Conservation (phyloP, 192 early-diverging fungal species). For the Coemansia furcata region DNA sequence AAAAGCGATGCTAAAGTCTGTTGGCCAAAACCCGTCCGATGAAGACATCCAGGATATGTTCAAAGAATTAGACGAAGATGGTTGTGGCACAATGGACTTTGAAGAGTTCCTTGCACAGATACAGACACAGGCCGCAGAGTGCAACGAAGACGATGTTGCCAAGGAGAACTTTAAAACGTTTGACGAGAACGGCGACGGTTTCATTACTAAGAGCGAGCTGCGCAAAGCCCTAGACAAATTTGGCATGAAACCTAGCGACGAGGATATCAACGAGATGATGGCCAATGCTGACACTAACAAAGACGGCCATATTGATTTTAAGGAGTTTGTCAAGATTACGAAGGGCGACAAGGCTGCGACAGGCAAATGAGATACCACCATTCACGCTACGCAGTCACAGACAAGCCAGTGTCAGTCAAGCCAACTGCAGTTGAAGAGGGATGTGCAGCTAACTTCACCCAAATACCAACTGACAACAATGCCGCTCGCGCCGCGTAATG, state of each 20-base stretch:
- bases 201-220: constrained; percentile 48
- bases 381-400: too few species aligned
- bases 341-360: neutral
- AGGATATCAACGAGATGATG: constrained; percentile 81
- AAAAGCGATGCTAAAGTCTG: constrained; percentile 12
- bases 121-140: neutral
- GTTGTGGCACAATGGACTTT: constrained; percentile 65
- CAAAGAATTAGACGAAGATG: constrained; percentile 65
- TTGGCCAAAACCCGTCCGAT: constrained; percentile 62
- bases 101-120: constrained; percentile 61
- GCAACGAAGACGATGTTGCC: constrained; percentile 19
- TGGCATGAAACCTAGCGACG: constrained; percentile 66
- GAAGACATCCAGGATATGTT: constrained; percentile 71
- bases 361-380: neutral
- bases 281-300: constrained; percentile 70
- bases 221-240: constrained; percentile 44
- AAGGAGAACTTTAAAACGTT: constrained; percentile 48
- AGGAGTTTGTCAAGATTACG: constrained; percentile 65
- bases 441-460: neutral
- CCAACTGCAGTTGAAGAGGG: neutral
- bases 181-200: constrained; percentile 57
- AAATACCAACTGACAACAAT: neutral
- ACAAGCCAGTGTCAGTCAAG: too few species aligned
- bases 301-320: constrained; percentile 59
- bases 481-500: neutral